Base-by-base conservation (phyloP, 306 rosid species). In the Astragalus membranaceus region DNA sequence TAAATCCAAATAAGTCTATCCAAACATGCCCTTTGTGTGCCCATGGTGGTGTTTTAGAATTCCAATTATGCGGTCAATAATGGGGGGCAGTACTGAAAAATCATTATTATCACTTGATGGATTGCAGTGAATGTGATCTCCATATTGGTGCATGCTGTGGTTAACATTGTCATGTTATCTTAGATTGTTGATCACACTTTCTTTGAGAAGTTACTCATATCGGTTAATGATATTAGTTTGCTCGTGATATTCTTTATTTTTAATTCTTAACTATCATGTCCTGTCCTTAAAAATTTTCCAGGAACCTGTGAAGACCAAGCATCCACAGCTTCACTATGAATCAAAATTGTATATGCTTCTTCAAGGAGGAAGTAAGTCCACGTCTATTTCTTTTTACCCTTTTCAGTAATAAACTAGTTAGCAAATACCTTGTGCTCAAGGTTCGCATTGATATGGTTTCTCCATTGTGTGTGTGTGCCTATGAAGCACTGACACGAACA, bases 271-370 rank as follows among this genome's bases (percentile, higher is more conserved):
- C 16, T 16, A 55, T 57, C 6, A 49, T 7, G 10, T 64, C 14
- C n/a, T 47, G 11, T n/a, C 64, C 67, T 61, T 10, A 35, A 72
- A 59, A 75, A 17, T 5, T 36, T 70, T 82, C 8, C 85, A 95
- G 99, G 99, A 95, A 79, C 84, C 97, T 73, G 96, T 76, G 75
- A 95, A 91, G 92, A 95, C 90, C 82, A 91, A 86, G 89, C 99
- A 95, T 81, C 99, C 99, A 4, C 99, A 95, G 82, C 99, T 95
- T 80, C 95, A 91, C 83, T 95, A 95, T 83, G 99, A 95, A 77
- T 95, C 97, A 65, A 95, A 95, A 81, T 78, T 95, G 87, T 95
- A 95, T 70, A 85, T 95, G 97, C 93, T 95, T 84, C 96, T 95
- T 81, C 99, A 95, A 82, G 99, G 99, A 85, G 99, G 99, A 86